phyloP scores from a whole-genome alignment of 768 basidiomycete species.

The Amanita phalloides region DNA sequence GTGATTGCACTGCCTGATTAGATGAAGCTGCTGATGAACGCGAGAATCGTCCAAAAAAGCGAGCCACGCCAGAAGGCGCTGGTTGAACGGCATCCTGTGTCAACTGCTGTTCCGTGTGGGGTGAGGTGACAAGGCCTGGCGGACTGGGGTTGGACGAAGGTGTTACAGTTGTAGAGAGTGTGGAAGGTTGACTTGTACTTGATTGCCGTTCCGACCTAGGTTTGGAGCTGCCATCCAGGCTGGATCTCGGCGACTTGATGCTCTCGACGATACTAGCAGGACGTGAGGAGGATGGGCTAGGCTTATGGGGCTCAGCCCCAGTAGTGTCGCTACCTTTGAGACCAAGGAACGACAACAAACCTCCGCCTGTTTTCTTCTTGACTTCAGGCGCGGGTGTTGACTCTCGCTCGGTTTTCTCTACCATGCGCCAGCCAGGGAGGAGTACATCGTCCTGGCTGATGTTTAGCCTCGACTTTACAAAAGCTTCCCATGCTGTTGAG shows the following conservation, averaged over 20 bases:
- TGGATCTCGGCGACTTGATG: constrained; percentile 9
- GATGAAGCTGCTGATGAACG: constrained; percentile 26
- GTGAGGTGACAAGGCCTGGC: neutral
- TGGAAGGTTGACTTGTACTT: neutral
- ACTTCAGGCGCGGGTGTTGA: constrained; percentile 20
- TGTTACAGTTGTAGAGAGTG: neutral
- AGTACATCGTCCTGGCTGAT: constrained; percentile 40
- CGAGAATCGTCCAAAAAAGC: constrained; percentile 73
- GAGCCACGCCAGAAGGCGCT: constrained; percentile 61
- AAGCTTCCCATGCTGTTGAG: constrained; percentile 65
- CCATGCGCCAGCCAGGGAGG: constrained; percentile 64
- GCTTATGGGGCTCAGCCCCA: constrained; percentile 12
- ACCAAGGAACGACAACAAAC: constrained; percentile 68
- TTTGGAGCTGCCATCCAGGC: constrained; percentile 7
- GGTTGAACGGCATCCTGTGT: constrained; percentile 9
- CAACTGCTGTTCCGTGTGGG: constrained; percentile 6
- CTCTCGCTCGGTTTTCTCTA: constrained; percentile 42
- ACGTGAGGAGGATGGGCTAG: constrained; percentile 1
- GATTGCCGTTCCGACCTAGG: constrained; percentile 7
- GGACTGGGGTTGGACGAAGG: neutral
- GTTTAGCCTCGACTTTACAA: constrained; percentile 45
- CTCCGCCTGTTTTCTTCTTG: constrained; percentile 42
- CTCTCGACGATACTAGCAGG: constrained; percentile 5
- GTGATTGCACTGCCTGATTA: constrained; percentile 10
- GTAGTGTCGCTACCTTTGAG: constrained; percentile 21